phyloP scores from a whole-genome alignment of 208 protist genomes.

The Trypanosoma conorhini region DNA sequence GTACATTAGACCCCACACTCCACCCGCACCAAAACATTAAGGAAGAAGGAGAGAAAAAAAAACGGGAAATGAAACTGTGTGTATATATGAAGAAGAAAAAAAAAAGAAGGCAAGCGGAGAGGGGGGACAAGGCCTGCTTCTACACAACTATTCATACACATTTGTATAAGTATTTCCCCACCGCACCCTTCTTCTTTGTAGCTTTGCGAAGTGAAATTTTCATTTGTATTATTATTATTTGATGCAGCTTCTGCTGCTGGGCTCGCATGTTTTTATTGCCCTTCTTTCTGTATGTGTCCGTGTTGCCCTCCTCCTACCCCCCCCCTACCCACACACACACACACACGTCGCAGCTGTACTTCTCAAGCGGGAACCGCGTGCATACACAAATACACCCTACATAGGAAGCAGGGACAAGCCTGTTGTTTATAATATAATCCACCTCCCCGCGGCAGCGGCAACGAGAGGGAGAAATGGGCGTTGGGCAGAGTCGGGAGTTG shows the following conservation, averaged over 20 bases:
- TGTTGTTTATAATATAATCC: no score
- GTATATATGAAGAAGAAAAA: not conserved
- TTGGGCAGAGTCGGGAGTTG: constrained; percentile 42
- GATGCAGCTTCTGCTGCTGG: no score
- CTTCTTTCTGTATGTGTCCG: constrained; percentile 3
- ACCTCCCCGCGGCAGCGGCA: not conserved
- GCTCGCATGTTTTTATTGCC: no score
- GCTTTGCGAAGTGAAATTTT: not conserved
- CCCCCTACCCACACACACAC: no score
- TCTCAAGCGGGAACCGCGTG: not conserved
- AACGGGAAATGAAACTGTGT: constrained; percentile 1
- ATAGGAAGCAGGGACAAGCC: not conserved
- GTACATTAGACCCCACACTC: constrained; percentile 1
- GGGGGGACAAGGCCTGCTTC: not conserved
- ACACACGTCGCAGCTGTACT: not conserved
- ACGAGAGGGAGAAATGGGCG: constrained; percentile 30
- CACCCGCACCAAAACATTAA: not conserved
- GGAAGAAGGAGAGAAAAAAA: not conserved
- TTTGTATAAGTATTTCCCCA: not conserved
- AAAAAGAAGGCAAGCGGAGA: not conserved
- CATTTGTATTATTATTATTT: not conserved
- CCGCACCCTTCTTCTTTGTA: not conserved
- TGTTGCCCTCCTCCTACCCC: no score
- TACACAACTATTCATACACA: no score
- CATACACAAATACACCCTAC: not conserved